Evolutionary conservation across 768 basidiomycete genomes (phyloP), one percentile per base, ranked within the genome.

Genomic region (Cystobasidium ongulense): DNA sequence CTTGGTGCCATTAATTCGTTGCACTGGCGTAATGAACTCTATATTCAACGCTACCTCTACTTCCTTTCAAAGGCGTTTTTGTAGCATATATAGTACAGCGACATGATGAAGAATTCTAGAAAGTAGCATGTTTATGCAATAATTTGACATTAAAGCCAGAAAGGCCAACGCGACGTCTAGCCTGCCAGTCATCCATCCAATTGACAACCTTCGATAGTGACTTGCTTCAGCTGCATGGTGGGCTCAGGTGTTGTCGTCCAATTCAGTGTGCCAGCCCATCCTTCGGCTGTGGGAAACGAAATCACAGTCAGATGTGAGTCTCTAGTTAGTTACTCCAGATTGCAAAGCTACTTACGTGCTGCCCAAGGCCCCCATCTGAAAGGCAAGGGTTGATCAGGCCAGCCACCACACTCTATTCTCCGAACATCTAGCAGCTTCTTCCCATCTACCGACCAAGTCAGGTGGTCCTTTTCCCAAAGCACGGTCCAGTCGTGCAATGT

Each of bases 211-310:
- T 67, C 50, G 18, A 67, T 29, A 11, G 11, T 31, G 65, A 67
- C 31, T 13, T 17, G 4, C 25, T 39, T 52, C n/a, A 67, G 17
- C 46, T 52, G 65, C 65, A 46, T 39, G 18, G 13, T 43, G 11
- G 65, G 43, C 13, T 67, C 50, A 15, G 65, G 65, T n/a, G 29
- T 46, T 50, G n/a, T 53, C 11, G 38, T 18, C 65, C 65, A 67
- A 36, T 67, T 52, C 4, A 53, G 39, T 15, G 7, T 4, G 3
- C 65, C 65, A 53, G 65, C 65, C 65, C 65, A 67, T 3, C 46
- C 65, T 11, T n/a, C 65, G 23, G 2, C 65, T 25, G 46, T 36
- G 17, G n/a, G n/a, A n/a, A 27, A 63, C 38, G 31, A 41, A n/a
- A 50, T 11, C 29, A 27, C 23, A 63, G n/a, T 27, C 62, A 36